Percentiles rank a stretch among this genome's conserved stretches.
Conservation (phyloP, 1,284 basidiomycete genomes). For the Amylostereum areolatum region DNA sequence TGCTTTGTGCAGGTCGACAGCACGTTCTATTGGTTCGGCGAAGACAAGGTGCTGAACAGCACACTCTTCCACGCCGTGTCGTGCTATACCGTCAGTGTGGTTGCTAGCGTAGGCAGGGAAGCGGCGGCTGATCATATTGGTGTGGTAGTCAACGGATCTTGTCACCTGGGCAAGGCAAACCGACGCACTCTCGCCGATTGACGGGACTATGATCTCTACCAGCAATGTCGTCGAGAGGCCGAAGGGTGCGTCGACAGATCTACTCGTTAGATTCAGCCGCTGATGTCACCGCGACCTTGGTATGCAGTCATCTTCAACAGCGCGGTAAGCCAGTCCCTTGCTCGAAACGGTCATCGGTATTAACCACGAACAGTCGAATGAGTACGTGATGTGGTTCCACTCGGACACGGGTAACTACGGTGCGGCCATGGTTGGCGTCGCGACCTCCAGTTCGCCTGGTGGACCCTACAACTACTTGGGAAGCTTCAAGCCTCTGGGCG, state of each 20-base stretch:
- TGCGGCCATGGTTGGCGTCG: constrained; percentile 56
- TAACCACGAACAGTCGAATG: constrained; percentile 36
- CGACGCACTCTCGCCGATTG: constrained; percentile 48
- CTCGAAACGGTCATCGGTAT: not conserved
- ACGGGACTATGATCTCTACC: constrained; percentile 51
- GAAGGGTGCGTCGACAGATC: constrained; percentile 37
- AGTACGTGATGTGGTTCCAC: constrained; percentile 73
- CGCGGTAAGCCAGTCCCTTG: not conserved
- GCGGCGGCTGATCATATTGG: not conserved
- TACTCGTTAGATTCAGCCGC: too few species aligned
- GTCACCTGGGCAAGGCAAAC: constrained; percentile 52
- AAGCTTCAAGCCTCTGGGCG: constrained; percentile 53
- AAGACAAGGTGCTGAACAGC: constrained; percentile 56
- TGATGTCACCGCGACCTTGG: constrained; percentile 1
- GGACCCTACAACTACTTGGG: constrained; percentile 53
- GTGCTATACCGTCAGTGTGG: constrained; percentile 42
- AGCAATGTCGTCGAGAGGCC: constrained; percentile 60
- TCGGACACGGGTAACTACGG: constrained; percentile 59
- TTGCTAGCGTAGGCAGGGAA: not conserved
- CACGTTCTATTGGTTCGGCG: constrained; percentile 61
- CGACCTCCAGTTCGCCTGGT: constrained; percentile 51
- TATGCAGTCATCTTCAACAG: constrained; percentile 46
- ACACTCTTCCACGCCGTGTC: constrained; percentile 52
- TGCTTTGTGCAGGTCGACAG: constrained; percentile 37
- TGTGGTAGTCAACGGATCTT: constrained; percentile 43